Percentiles rank a stretch among this genome's conserved stretches.
These are phyloP conservation scores for Cutaneotrichosporon cyanovorans DNA, from an alignment of 1,284 basidiomycete species.

Conservation along the genomic window DNA sequence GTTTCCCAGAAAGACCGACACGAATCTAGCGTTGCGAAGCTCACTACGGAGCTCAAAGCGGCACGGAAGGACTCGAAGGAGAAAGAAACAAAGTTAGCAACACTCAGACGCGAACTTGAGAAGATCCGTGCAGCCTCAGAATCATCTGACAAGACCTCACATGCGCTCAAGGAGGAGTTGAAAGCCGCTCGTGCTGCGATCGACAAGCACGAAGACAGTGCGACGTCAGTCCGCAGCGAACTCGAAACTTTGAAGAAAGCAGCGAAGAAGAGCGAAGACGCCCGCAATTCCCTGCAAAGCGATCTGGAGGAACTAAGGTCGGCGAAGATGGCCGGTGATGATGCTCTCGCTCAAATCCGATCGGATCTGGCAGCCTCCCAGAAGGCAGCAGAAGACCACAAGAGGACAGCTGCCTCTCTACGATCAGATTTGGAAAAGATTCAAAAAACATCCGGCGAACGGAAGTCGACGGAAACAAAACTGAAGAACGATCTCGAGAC, in stretches of 20 bases:
- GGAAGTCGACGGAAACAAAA: background rate
- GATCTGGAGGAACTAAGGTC: slow-evolving; percentile 7
- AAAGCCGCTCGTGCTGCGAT: background rate
- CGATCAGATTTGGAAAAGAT: slow-evolving; percentile 1
- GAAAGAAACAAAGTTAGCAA: background rate
- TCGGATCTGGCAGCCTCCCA: slow-evolving; percentile 5
- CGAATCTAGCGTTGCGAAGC: slow-evolving; percentile 7
- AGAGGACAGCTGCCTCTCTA: slow-evolving; percentile 1
- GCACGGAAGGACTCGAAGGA: slow-evolving; percentile 5
- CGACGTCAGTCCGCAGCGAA: background rate
- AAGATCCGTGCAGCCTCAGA: slow-evolving; percentile 1
- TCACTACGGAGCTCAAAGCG: slow-evolving; percentile 5
- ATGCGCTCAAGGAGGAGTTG: slow-evolving; percentile 5
- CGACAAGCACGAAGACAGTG: slow-evolving; percentile 5
- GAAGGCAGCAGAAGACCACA: slow-evolving; percentile 1
- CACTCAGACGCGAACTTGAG: slow-evolving; percentile 1
- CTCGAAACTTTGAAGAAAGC: background rate
- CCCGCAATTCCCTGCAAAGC: slow-evolving; percentile 1
- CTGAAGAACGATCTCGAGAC: slow-evolving; percentile 5
- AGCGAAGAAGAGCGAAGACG: background rate
- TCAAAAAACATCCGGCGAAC: background rate
- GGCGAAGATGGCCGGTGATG: slow-evolving; percentile 1
- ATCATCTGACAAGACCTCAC: slow-evolving; percentile 2
- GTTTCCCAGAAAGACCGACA: background rate
- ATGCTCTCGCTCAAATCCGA: background rate